phyloP scores from a whole-genome alignment of 352 stramenopile species.

The Globisporangium iwayamae region DNA sequence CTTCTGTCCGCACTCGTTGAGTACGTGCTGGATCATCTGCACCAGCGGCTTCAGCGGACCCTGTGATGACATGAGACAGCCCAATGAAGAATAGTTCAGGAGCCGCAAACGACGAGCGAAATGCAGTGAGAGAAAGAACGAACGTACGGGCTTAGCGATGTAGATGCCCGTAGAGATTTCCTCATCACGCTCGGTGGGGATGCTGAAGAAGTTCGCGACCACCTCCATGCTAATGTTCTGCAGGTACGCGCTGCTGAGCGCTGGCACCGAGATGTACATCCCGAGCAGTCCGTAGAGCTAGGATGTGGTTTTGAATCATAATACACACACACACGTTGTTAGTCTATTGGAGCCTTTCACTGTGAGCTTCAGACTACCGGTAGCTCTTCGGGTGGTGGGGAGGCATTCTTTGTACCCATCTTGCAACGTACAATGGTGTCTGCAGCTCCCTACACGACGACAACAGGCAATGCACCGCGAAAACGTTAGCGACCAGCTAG shows the following conservation, averaged over 20 bases:
- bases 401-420: neutral
- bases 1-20: conserved; percentile 61
- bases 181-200: conserved; percentile 71
- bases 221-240: conserved; percentile 57
- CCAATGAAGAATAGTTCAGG: neutral
- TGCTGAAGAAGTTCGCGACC: conserved; percentile 67
- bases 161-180: conserved; percentile 75
- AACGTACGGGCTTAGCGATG: conserved; percentile 67
- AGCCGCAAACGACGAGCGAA: too few relatives aligned
- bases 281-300: conserved; percentile 81
- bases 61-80: conserved; percentile 17
- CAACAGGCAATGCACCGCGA: neutral
- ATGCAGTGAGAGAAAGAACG: neutral
- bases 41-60: conserved; percentile 65
- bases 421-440: conserved; percentile 63
- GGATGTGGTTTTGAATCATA: neutral
- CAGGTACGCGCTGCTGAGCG: conserved; percentile 58
- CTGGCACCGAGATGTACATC: conserved; percentile 81
- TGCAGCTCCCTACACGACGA: conserved; percentile 39
- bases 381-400: too few relatives aligned
- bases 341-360: too few relatives aligned
- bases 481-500: neutral
- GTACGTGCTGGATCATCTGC: conserved; percentile 51
- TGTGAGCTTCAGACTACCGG: neutral
- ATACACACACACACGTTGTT: neutral